Conservation (phyloP, 352 stramenopile species). For the Phytophthora lateralis region DNA sequence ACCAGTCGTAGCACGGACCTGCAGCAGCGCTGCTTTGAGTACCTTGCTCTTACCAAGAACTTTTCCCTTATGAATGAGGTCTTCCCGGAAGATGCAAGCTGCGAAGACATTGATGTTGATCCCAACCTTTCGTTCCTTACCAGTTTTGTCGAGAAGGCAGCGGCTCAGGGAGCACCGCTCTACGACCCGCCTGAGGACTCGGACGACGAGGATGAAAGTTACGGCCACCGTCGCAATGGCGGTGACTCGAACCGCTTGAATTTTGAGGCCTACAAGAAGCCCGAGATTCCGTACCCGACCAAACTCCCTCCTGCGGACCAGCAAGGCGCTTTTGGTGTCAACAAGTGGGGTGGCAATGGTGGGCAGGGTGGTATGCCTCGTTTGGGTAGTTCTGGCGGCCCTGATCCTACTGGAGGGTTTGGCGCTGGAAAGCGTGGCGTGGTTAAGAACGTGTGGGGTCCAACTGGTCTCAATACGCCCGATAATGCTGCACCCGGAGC, state of each 20-base stretch:
- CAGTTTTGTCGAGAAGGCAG: conserved; percentile 93
- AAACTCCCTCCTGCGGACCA: conserved; percentile 72
- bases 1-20: conserved; percentile 95
- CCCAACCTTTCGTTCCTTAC: conserved; percentile 96
- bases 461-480: conserved; percentile 70
- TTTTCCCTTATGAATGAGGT: conserved; percentile 90
- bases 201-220: conserved; percentile 93
- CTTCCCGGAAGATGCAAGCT: conserved; percentile 97
- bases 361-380: conserved; percentile 38
- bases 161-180: conserved; percentile 90
- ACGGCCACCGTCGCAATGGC: conserved; percentile 63
- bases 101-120: conserved; percentile 95
- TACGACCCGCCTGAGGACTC: conserved; percentile 97
- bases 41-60: conserved; percentile 94
- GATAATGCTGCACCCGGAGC: conserved; percentile 42
- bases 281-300: conserved; percentile 86
- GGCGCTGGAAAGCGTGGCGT: conserved; percentile 50
- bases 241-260: conserved; percentile 71
- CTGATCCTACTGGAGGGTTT: conserved; percentile 50
- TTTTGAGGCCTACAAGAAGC: conserved; percentile 91
- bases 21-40: conserved; percentile 99
- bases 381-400: conserved; percentile 33
- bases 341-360: conserved; percentile 64
- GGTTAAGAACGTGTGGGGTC: conserved; percentile 88
- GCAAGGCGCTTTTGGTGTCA: conserved; percentile 48